These are phyloP conservation scores for Didymella pinodella DNA, from an alignment of 2,329 filamentous ascomycete genomes.

Conservation along the genomic window DNA sequence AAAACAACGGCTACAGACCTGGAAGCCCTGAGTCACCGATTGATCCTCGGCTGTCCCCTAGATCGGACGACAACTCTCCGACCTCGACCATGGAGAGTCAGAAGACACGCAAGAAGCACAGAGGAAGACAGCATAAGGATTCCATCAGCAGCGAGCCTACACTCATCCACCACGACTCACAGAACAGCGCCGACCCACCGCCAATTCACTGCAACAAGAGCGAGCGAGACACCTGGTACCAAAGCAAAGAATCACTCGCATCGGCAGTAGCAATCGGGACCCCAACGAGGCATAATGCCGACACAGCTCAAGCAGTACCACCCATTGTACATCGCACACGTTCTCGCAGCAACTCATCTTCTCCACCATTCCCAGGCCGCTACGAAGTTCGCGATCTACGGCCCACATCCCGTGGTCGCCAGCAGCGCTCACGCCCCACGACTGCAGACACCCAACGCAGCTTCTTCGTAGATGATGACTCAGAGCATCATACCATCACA, in stretches of 20 bases:
- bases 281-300: neutral
- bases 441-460: constrained; percentile 14
- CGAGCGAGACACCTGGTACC: constrained; percentile 14
- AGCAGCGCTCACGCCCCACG: constrained; percentile 1
- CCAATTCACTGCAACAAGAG: constrained; percentile 10
- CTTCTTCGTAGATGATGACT: constrained; percentile 3
- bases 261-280: neutral
- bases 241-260: constrained; percentile 13
- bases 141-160: constrained; percentile 20
- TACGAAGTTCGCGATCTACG: neutral
- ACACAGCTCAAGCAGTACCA: neutral
- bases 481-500: constrained; percentile 8
- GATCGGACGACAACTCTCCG: constrained; percentile 5
- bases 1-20: constrained; percentile 1
- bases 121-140: constrained; percentile 14
- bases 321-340: neutral
- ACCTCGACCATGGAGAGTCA: constrained; percentile 12
- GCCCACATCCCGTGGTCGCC: constrained; percentile 11
- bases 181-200: constrained; percentile 9
- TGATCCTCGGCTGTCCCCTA: constrained; percentile 18
- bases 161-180: constrained; percentile 14
- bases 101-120: constrained; percentile 21
- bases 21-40: constrained; percentile 22
- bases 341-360: constrained; percentile 10
- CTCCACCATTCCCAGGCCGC: constrained; percentile 5